phyloP scores from a whole-genome alignment of 345 rosid species.

The Salix caprea region DNA sequence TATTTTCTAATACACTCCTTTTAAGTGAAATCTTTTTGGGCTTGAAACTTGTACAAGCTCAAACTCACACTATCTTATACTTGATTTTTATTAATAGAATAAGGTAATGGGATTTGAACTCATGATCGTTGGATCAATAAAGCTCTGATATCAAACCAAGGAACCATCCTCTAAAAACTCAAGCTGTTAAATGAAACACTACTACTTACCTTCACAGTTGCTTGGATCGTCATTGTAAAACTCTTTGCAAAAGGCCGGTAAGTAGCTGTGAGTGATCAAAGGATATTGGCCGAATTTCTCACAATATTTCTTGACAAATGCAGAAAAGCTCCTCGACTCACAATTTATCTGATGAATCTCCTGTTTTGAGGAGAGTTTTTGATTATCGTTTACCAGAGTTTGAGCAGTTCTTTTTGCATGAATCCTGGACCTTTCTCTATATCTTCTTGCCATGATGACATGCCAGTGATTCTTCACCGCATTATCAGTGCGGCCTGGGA shows the following conservation, averaged over 20 bases:
- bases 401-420: constrained; percentile 19
- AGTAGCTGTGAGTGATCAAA: background rate
- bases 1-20: too few relatives aligned
- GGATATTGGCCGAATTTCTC: constrained; percentile 1
- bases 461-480: constrained; percentile 99
- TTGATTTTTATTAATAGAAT: too few relatives aligned
- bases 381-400: background rate
- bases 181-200: too few relatives aligned
- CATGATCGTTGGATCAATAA: fast-evolving
- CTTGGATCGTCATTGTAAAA: background rate
- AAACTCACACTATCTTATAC: fast-evolving
- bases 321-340: background rate
- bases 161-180: too few relatives aligned
- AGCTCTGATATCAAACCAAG: fast-evolving
- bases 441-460: constrained; percentile 80
- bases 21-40: fast-evolving
- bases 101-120: fast-evolving
- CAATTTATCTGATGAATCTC: background rate
- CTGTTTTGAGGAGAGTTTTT: background rate
- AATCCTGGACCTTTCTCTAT: constrained; percentile 36
- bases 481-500: constrained; percentile 92
- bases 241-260: background rate
- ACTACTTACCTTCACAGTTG: constrained; percentile 3
- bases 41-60: too few relatives aligned
- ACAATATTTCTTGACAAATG: constrained; percentile 4